Conservation (phyloP, 2,329 filamentous ascomycete species). For the Boeremia lycopersici region DNA sequence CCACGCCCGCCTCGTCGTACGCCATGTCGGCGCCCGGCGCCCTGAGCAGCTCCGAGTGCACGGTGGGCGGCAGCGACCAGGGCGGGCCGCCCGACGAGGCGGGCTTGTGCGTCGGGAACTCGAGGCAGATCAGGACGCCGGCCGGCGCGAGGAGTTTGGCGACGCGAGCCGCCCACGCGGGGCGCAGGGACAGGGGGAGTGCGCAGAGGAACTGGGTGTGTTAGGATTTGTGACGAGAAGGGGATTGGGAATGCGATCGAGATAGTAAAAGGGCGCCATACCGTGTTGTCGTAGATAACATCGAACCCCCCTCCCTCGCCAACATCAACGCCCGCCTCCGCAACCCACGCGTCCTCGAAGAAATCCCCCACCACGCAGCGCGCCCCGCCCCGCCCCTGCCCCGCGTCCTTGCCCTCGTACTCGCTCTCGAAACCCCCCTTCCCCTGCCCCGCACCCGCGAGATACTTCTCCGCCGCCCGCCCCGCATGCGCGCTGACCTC, state of each 20-base stretch:
- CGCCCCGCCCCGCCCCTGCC: conserved; percentile 56
- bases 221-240: not conserved
- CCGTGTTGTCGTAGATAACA: conserved; percentile 68
- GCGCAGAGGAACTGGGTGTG: conserved; percentile 64
- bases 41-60: conserved; percentile 74
- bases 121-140: conserved; percentile 68
- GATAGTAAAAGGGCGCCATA: conserved; percentile 41
- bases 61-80: conserved; percentile 69
- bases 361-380: conserved; percentile 70
- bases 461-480: conserved; percentile 54
- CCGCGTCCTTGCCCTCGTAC: conserved; percentile 49
- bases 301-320: conserved; percentile 59
- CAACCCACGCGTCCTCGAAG: conserved; percentile 65
- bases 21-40: conserved; percentile 70
- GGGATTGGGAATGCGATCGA: not conserved
- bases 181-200: conserved; percentile 60
- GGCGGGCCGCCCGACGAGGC: conserved; percentile 72
- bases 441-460: conserved; percentile 29
- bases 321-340: conserved; percentile 29
- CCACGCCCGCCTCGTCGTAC: conserved; percentile 63
- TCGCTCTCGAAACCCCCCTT: conserved; percentile 48
- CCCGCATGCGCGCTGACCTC: conserved; percentile 65
- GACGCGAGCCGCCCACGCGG: conserved; percentile 63
- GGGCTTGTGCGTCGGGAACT: conserved; percentile 77
- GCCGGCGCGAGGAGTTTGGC: conserved; percentile 58